phyloP scores from a whole-genome alignment of 2,329 filamentous ascomycete species.

The Pseudopyrenochaeta lycopersici region DNA sequence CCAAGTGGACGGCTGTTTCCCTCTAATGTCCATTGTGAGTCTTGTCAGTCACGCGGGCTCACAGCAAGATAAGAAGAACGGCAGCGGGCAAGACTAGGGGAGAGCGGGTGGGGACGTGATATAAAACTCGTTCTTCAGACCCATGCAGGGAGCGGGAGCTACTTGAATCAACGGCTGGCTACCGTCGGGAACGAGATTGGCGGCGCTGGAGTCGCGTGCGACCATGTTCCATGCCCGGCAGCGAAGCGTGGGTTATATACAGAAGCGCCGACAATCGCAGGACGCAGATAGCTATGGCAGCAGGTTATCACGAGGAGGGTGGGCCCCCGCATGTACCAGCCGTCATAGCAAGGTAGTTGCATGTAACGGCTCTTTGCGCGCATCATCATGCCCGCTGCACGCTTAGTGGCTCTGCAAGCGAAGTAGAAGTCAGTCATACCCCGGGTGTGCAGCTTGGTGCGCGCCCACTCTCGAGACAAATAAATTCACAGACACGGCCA shows the following conservation, averaged over 20 bases:
- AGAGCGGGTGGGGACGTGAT: constrained; percentile 18
- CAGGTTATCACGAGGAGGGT: constrained; percentile 16
- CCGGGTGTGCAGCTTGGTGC: constrained; percentile 4
- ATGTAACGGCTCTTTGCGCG: constrained; percentile 2
- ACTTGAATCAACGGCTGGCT: constrained; percentile 35
- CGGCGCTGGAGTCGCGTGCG: constrained; percentile 19
- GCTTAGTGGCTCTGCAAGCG: constrained; percentile 30
- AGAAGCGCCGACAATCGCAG: constrained; percentile 11
- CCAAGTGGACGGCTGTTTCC: constrained; percentile 57
- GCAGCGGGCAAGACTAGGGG: constrained; percentile 8
- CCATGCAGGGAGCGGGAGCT: constrained; percentile 45
- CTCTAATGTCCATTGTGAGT: constrained; percentile 47
- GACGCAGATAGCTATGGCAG: constrained; percentile 7
- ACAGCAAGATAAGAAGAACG: constrained; percentile 2
- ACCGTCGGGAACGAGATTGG: constrained; percentile 39
- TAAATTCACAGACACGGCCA: constrained; percentile 16
- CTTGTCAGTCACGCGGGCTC: constrained; percentile 5
- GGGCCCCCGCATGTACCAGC: constrained; percentile 12
- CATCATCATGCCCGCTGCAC: constrained; percentile 54
- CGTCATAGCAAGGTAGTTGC: constrained; percentile 16
- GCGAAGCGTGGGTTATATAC: constrained; percentile 14
- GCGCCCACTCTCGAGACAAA: constrained; percentile 7
- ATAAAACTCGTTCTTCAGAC: constrained; percentile 30
- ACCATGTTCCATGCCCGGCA: constrained; percentile 12
- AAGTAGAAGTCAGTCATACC: constrained; percentile 4